Conservation (phyloP, 129 eudicot species). For the Smallanthus sonchifolius region DNA sequence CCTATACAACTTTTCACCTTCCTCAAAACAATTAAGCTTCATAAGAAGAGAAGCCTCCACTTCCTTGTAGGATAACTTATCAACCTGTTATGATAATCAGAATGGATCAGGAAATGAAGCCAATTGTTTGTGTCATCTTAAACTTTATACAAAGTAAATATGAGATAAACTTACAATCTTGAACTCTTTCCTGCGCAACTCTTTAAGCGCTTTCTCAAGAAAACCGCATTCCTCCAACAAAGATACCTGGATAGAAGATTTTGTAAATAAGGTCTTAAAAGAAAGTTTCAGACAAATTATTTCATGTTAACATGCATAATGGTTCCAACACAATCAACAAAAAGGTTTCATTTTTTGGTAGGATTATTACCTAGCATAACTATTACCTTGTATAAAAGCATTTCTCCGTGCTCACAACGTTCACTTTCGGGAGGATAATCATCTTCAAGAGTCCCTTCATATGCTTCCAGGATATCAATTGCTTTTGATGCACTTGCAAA, state of each 20-base stretch:
- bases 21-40: slow-evolving; percentile 55
- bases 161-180: slow-evolving; percentile 69
- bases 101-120: slow-evolving; percentile 1
- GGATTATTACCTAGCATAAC: slow-evolving; percentile 20
- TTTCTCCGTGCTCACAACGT: slow-evolving; percentile 93
- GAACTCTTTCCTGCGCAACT: slow-evolving; percentile 65
- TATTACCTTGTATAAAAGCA: slow-evolving; percentile 91
- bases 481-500: slow-evolving; percentile 79
- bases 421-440: slow-evolving; percentile 96
- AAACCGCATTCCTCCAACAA: slow-evolving; percentile 80
- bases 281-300: background rate
- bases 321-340: background rate
- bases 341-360: slow-evolving; percentile 1
- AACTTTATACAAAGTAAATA: background rate
- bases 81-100: slow-evolving; percentile 41
- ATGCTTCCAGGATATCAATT: slow-evolving; percentile 95
- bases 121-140: slow-evolving; percentile 6
- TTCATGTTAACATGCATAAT: background rate
- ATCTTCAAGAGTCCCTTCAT: slow-evolving; percentile 96
- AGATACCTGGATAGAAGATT: slow-evolving; percentile 51
- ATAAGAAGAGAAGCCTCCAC: slow-evolving; percentile 73
- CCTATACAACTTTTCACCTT: slow-evolving; percentile 63
- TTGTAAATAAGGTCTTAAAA: background rate
- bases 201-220: slow-evolving; percentile 73
- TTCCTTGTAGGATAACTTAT: slow-evolving; percentile 68